Conservation (phyloP, 441 rosid species). For the Breynia disticha region DNA sequence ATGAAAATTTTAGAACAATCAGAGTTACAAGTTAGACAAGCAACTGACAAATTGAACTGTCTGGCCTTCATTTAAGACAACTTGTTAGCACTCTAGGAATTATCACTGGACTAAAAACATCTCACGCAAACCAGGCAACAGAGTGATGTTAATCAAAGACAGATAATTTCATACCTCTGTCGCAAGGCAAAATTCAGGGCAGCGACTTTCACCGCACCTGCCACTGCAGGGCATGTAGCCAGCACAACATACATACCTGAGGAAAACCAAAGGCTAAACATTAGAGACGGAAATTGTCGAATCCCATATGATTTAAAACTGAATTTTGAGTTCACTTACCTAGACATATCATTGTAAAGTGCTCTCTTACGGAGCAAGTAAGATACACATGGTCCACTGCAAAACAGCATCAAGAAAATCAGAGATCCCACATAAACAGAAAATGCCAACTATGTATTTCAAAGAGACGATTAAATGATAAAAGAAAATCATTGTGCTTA, state of each 20-base stretch:
- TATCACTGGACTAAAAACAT: too few relatives aligned
- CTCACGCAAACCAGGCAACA: background rate
- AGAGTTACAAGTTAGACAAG: too few relatives aligned
- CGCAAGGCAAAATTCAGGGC: constrained; percentile 84
- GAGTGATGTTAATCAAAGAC: background rate
- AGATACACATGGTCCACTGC: constrained; percentile 82
- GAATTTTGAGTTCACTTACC: constrained; percentile 40
- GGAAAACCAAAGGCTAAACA: background rate
- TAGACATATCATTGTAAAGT: constrained; percentile 82
- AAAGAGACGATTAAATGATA: too few relatives aligned
- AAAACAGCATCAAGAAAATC: too few relatives aligned
- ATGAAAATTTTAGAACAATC: too few relatives aligned
- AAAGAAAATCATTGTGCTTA: too few relatives aligned
- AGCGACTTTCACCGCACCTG: constrained; percentile 66
- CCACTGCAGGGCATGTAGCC: constrained; percentile 95
- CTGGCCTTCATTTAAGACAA: too few relatives aligned
- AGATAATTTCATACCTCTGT: constrained; percentile 73
- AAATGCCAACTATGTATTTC: too few relatives aligned
- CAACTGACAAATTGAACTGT: too few relatives aligned
- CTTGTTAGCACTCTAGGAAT: too few relatives aligned
- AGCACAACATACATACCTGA: constrained; percentile 77
- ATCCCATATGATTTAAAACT: too few relatives aligned
- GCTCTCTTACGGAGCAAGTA: constrained; percentile 83
- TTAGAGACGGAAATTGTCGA: background rate
- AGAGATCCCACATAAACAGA: too few relatives aligned